Percentiles rank a stretch among this genome's conserved stretches.
These are phyloP conservation scores for Arabidopsis lyrata DNA, from an alignment of 441 rosid genomes.

Conservation along the genomic window DNA sequence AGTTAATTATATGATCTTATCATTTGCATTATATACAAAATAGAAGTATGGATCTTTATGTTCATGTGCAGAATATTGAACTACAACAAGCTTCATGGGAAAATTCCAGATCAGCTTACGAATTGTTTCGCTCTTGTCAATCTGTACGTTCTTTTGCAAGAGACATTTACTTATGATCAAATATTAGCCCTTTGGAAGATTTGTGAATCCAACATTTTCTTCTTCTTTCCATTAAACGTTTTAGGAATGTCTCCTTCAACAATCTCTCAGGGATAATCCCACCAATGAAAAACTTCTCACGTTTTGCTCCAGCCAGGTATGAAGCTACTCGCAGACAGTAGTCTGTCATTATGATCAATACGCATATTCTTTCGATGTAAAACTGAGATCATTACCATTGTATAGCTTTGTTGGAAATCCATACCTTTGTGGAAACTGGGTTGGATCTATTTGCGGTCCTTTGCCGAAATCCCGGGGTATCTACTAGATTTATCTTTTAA, in stretches of 20 bases:
- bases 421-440: slow-evolving; percentile 82
- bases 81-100: slow-evolving; percentile 77
- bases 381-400: neutral
- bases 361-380: neutral
- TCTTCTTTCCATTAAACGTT: neutral
- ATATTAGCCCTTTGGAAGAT: neutral
- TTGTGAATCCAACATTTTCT: neutral
- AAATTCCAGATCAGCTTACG: slow-evolving; percentile 77
- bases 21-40: neutral
- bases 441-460: slow-evolving; percentile 75
- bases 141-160: slow-evolving; percentile 54
- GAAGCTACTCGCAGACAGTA: neutral
- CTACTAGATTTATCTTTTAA: neutral
- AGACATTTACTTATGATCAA: neutral
- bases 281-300: slow-evolving; percentile 64
- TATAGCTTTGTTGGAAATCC: slow-evolving; percentile 85
- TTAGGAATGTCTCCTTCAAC: slow-evolving; percentile 89
- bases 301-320: slow-evolving; percentile 78
- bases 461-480: slow-evolving; percentile 65
- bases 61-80: slow-evolving; percentile 64
- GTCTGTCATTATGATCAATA: neutral
- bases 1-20: slow-evolving; percentile 40
- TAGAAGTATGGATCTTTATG: neutral
- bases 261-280: slow-evolving; percentile 84
- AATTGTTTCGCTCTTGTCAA: slow-evolving; percentile 76